Conservation (phyloP, 352 stramenopile species). For the Phytophthora idaei region DNA sequence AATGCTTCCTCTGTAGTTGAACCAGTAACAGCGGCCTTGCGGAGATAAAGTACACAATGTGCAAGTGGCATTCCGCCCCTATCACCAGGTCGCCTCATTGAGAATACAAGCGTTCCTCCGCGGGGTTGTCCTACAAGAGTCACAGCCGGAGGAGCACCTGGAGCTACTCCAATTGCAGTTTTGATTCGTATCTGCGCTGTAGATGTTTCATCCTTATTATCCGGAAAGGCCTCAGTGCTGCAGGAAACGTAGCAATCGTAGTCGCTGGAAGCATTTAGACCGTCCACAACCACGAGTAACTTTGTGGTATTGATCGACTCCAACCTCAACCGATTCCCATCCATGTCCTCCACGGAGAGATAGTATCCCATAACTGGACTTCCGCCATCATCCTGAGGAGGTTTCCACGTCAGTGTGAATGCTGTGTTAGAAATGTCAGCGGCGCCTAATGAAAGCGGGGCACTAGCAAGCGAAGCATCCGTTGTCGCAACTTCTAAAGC, state of each 20-base stretch:
- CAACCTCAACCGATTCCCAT: background rate
- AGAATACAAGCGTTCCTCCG: slow-evolving; percentile 45
- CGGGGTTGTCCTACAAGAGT: slow-evolving; percentile 23
- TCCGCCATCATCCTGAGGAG: slow-evolving; percentile 47
- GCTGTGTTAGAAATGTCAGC: slow-evolving; percentile 20
- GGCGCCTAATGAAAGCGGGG: slow-evolving; percentile 22
- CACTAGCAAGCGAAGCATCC: slow-evolving; percentile 31
- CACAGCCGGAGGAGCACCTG: slow-evolving; percentile 19
- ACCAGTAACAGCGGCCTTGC: slow-evolving; percentile 1
- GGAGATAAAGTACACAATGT: slow-evolving; percentile 46
- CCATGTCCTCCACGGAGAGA: slow-evolving; percentile 12
- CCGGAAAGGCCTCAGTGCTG: slow-evolving; percentile 30
- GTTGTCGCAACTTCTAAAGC: slow-evolving; percentile 36
- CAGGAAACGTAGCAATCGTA: slow-evolving; percentile 44
- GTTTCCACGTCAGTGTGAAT: slow-evolving; percentile 42
- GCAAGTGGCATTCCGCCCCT: slow-evolving; percentile 43
- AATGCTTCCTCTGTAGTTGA: slow-evolving; percentile 16
- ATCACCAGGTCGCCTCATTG: slow-evolving; percentile 34
- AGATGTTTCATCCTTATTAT: slow-evolving; percentile 8
- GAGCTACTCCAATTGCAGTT: slow-evolving; percentile 32
- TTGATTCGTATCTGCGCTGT: slow-evolving; percentile 19
- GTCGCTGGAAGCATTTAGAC: slow-evolving; percentile 39
- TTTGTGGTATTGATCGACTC: background rate
- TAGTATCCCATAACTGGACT: slow-evolving; percentile 30
- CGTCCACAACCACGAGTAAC: slow-evolving; percentile 19